Evolutionary conservation across 192 early-diverging fungal genomes (phyloP), one percentile per base, ranked within the genome.

Genomic region (Coemansia sp.): DNA sequence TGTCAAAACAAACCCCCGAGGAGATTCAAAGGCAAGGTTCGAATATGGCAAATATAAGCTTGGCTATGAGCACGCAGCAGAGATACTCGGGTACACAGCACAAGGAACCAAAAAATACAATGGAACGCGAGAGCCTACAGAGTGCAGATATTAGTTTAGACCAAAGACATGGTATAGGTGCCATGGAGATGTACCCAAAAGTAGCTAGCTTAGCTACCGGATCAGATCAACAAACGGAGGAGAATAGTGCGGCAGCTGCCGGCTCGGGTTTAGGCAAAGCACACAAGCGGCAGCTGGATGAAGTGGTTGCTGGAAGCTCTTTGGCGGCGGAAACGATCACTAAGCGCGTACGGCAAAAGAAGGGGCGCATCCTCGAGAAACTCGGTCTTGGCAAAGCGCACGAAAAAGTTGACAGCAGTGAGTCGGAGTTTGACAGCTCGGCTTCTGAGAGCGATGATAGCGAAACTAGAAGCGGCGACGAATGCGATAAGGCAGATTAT

Each of bases 351-450:
- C 76, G 61, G 50, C 85, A 66, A 64, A 87, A 81, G 71, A 83
- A 74, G 72, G 85, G 72, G 33, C 86, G 68, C 55, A 66, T 77
- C 24, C 51, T 81, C 29, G 61, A 59, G 8, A 72, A 79, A 51
- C 70, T 81, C 5, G 71, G 80, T 0, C 27, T 82, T 6, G 59
- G 63, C 24, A 66, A 68, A 51, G 54, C 63, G 0, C 63, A 54
- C 52, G 53, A 58, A 61, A 54, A 54, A 51, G 46, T 25, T 33
- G 39, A n/a, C 19, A 36, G 63, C 51, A 55, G 51, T 2, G 88
- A 87, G 30, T 82, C 84, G 6, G 89, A 90, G 0, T 90, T 90
- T 75, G 91, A 91, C 78, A 90, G 90, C 61, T 92, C 91, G 4
- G 86, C 88, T 3, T 76, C 89, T 10, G 85, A 83, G 30, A 59